phyloP scores from a whole-genome alignment of 2,329 filamentous ascomycete genomes.

The Arthroderma sp. region DNA sequence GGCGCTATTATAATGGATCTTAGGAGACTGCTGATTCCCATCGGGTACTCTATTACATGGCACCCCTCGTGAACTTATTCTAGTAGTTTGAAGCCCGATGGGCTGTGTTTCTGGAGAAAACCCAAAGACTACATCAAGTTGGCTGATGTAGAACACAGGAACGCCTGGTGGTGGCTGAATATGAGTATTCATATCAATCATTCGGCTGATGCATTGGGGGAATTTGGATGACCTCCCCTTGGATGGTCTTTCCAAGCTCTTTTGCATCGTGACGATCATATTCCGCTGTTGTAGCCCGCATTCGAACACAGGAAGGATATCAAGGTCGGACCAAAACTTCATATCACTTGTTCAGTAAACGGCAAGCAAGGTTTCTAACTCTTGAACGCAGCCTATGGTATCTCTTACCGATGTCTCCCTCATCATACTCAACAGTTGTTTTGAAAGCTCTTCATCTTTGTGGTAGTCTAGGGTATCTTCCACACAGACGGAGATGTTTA shows the following conservation, averaged over 20 bases:
- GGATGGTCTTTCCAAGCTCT: neutral
- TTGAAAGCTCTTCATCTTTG: neutral
- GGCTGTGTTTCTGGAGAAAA: conserved; percentile 1
- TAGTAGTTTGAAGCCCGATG: neutral
- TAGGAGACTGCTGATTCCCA: neutral
- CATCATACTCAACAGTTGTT: neutral
- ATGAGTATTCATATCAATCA: neutral
- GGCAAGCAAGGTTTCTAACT: too few relatives aligned
- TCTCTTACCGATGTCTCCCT: neutral
- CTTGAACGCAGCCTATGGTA: too few relatives aligned
- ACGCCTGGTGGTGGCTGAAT: conserved; percentile 8
- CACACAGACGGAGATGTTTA: conserved; percentile 20
- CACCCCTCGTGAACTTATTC: neutral
- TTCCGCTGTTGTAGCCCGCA: neutral
- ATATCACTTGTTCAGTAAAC: too few relatives aligned
- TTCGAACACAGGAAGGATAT: too few relatives aligned
- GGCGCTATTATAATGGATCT: neutral
- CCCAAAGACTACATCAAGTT: conserved; percentile 6
- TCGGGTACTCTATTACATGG: neutral
- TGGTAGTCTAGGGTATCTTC: conserved; percentile 14
- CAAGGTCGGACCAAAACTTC: too few relatives aligned
- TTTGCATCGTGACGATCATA: conserved; percentile 6
- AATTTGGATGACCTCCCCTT: neutral
- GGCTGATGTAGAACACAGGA: conserved; percentile 1
- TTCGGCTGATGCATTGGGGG: conserved; percentile 1